Evolutionary conservation across 208 protist species (phyloP).

Genomic region (Spongospora subterranea): DNA sequence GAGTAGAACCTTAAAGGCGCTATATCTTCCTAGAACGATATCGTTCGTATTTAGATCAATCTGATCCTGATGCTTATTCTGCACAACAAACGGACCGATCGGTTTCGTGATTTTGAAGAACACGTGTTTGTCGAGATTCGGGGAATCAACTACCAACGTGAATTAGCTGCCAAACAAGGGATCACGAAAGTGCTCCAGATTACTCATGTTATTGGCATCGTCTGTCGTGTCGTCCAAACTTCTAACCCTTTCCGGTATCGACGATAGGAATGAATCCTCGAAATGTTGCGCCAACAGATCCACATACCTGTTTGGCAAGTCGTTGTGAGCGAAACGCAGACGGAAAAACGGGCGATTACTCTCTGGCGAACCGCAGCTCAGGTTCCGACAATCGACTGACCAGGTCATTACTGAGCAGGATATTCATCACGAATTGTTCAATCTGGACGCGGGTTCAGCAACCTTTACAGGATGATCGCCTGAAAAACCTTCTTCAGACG

Average conservation of each 20-base stretch:
- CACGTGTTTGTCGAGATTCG: constrained; percentile 15
- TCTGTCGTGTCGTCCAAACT: neutral
- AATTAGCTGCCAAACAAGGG: neutral
- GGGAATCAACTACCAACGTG: neutral
- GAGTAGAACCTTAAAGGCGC: constrained; percentile 29
- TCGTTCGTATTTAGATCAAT: neutral
- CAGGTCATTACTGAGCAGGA: neutral
- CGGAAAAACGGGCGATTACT: neutral
- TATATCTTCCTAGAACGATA: constrained; percentile 1
- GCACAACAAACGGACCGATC: neutral
- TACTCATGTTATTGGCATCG: neutral
- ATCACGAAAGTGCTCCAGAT: neutral
- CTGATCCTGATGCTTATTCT: neutral
- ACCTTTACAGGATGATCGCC: neutral
- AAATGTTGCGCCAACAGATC: constrained; percentile 32
- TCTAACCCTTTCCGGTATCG: neutral
- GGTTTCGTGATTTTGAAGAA: constrained; percentile 33
- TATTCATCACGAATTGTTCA: constrained; percentile 46
- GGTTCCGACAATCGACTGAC: neutral
- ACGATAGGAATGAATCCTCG: constrained; percentile 8
- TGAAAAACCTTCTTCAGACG: constrained; percentile 6
- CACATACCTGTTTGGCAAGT: neutral
- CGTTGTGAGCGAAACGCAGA: neutral
- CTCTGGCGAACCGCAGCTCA: neutral
- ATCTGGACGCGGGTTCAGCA: constrained; percentile 9